These are phyloP conservation scores for Solanum gracilifrons DNA, from an alignment of 257 asterid genomes.

Conservation along the genomic window DNA sequence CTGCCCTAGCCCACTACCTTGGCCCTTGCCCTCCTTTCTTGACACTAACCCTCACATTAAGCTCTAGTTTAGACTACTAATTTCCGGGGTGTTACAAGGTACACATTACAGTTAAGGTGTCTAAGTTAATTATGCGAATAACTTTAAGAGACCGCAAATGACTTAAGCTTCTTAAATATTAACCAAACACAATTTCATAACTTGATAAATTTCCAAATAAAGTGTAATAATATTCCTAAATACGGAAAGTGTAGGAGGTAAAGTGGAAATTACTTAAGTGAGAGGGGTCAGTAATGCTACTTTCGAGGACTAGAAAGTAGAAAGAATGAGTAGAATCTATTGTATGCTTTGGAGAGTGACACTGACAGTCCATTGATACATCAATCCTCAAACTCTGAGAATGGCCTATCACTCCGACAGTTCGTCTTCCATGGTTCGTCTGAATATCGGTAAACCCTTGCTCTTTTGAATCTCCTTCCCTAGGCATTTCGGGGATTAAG, in stretches of 20 bases:
- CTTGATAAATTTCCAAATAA: neutral
- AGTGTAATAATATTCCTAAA: neutral
- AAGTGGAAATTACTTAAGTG: neutral
- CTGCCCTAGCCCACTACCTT: no score
- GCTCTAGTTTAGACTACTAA: no score
- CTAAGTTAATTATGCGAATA: no score
- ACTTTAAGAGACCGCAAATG: no score
- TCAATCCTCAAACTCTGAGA: neutral
- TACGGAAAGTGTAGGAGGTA: neutral
- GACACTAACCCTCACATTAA: no score
- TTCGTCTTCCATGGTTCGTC: conserved; percentile 45
- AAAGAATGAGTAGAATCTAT: neutral
- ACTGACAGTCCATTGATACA: neutral
- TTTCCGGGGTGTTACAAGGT: no score
- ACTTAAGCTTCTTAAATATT: no score
- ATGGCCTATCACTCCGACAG: conserved; percentile 27
- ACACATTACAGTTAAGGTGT: no score
- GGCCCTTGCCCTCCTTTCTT: no score
- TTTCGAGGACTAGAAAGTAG: neutral
- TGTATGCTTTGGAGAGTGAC: neutral
- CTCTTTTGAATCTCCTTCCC: neutral
- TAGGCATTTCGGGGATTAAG: neutral
- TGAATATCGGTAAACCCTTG: conserved; percentile 44
- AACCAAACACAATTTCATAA: neutral
- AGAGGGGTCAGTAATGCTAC: neutral